These are phyloP conservation scores for Aureobasidium sp. DNA, from an alignment of 2,329 filamentous ascomycete genomes.

Conservation along the genomic window DNA sequence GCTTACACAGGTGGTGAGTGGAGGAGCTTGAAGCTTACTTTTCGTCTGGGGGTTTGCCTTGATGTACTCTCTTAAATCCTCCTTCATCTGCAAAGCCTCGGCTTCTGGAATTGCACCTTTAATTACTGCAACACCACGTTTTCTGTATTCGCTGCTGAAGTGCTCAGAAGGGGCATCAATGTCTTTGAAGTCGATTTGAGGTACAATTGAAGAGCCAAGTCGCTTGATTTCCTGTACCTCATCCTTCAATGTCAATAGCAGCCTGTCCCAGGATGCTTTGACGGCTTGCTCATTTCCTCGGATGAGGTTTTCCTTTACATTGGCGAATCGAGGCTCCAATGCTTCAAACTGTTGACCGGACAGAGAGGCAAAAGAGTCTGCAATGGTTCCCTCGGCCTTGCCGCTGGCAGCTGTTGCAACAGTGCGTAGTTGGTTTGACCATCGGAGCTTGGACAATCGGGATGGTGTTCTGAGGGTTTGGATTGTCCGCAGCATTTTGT, in stretches of 20 bases:
- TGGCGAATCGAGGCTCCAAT: constrained; percentile 36
- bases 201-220: constrained; percentile 34
- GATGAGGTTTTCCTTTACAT: constrained; percentile 37
- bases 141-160: constrained; percentile 50
- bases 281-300: constrained; percentile 39
- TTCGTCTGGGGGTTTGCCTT: constrained; percentile 36
- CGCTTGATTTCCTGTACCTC: constrained; percentile 37
- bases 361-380: constrained; percentile 41
- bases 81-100: constrained; percentile 37
- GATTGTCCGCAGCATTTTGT: constrained; percentile 5
- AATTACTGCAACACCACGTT: constrained; percentile 45
- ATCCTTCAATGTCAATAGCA: constrained; percentile 33
- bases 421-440: constrained; percentile 5
- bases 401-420: constrained; percentile 22
- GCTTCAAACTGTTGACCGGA: constrained; percentile 38
- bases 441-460: neutral
- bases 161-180: constrained; percentile 39
- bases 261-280: constrained; percentile 37
- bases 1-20: neutral
- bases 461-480: neutral
- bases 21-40: constrained; percentile 16
- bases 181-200: constrained; percentile 39
- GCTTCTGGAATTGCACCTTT: constrained; percentile 35
- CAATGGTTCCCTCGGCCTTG: constrained; percentile 41
- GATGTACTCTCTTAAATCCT: constrained; percentile 36